Base-by-base conservation (phyloP, 306 rosid genomes). In the Vigna hirtella region DNA sequence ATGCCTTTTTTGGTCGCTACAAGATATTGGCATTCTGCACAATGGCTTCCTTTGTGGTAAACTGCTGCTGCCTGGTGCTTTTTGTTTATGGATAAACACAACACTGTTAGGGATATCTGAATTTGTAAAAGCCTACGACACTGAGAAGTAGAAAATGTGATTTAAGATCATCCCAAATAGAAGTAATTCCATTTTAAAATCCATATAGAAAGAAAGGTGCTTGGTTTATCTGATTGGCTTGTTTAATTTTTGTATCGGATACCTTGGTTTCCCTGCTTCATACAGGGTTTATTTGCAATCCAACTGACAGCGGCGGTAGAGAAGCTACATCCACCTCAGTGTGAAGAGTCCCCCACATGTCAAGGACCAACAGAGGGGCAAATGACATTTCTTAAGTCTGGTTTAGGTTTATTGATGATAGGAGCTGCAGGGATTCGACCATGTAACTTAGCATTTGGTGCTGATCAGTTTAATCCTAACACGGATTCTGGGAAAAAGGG, bases 401-500 rank as follows among this genome's bases (percentile, higher is more conserved):
- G 93, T 50, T 88, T 90, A 28, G 92, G 86, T 9, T 63, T 90
- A 10, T 73, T 93, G 64, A 59, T 87, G 57, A 28, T 89, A 10
- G 97, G 96, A 85, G 93, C 92, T 66, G 96, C 89, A 2, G 93
- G 93, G 49, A 80, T 93, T 77, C 72, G 97, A 43, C 97, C 97
- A 51, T 93, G 97, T 83, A 93, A 90, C 88, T 71, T 93, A 72
- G 96, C 93, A 7, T 93, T 90, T 81, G 97, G 97, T 64, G 96
- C 91, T 6, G 97, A 93, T 84, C 97, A 93, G 77, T 93, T 89
- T 79, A 77, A 93, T 79, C 96, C 91, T 11, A 85, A 79, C 55
- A 93, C 96, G 34, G 97, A 90, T 42, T 78, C 93, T 36, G 96
- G 97, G 61, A 90, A 89, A 76, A 87, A 66, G 68, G 97, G 96